These are phyloP conservation scores for Phytophthora nicotianae DNA, from an alignment of 352 stramenopile genomes.

Conservation along the genomic window DNA sequence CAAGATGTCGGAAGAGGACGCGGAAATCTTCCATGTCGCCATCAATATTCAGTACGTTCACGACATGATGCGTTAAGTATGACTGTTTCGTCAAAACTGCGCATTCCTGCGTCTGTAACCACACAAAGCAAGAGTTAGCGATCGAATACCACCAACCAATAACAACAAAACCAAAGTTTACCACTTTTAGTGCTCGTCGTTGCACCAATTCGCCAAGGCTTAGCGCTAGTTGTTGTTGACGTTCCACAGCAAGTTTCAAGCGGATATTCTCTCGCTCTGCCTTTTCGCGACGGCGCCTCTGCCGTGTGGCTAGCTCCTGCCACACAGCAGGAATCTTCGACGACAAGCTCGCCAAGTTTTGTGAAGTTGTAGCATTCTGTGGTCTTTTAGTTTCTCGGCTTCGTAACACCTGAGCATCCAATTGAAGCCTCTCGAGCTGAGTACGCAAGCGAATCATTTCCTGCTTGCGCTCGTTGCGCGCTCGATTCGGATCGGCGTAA, in stretches of 20 bases:
- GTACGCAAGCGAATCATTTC: constrained; percentile 70
- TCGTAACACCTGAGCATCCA: constrained; percentile 42
- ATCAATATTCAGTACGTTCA: background rate
- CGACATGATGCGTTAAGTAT: constrained; percentile 14
- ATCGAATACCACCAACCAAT: background rate
- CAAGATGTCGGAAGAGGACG: constrained; percentile 33
- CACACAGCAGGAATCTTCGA: constrained; percentile 13
- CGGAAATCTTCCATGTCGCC: constrained; percentile 19
- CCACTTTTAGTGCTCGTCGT: constrained; percentile 30
- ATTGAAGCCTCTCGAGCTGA: constrained; percentile 59
- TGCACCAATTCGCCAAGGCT: constrained; percentile 13
- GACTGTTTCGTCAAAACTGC: background rate
- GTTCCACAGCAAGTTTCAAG: constrained; percentile 48
- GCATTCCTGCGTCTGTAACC: background rate
- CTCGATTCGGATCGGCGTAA: constrained; percentile 33
- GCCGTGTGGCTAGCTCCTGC: constrained; percentile 33
- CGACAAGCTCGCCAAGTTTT: constrained; percentile 1
- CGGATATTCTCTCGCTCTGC: constrained; percentile 48
- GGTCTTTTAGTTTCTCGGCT: background rate
- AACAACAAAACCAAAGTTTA: constrained; percentile 16
- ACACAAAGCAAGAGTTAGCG: background rate
- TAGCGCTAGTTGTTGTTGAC: constrained; percentile 25
- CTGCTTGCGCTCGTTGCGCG: constrained; percentile 25
- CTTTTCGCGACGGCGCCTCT: constrained; percentile 39
- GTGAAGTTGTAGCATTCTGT: constrained; percentile 5